Base-by-base conservation (phyloP, 257 asterid genomes). In the Gynochthodes officinalis region DNA sequence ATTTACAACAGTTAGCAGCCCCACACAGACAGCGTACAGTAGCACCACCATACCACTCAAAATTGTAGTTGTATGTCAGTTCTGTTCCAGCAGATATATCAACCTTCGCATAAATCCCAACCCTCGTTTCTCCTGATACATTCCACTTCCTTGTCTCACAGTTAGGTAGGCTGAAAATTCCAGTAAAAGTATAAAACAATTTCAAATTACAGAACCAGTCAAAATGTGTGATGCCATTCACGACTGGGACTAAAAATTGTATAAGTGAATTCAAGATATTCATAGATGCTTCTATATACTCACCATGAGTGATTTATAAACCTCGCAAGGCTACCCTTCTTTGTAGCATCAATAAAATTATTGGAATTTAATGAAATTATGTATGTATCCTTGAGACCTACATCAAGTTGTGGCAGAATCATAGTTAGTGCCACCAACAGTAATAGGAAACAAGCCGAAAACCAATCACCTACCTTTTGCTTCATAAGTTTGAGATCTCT, bases 101-200 rank as follows among this genome's bases (percentile, higher is more conserved):
- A 71, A 76, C 69, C 83, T 82, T 89, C 14, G 98, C 93, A 79
- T 88, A 94, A 80, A 94, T 89, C 62, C 97, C 97, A 71, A 94
- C 97, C 81, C 97, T 84, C 2, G 93, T 87, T 78, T 89, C 93
- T 74, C 97, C 97, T 73, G 90, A 75, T 57, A 91, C 96, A 44
- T 91, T 91, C 98, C 98, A 94, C 81, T 91, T 94, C 88, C 98
- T 87, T 67, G 97, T 93, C 84, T 93, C 97, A 77, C 96, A 93
- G 78, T 91, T 93, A 70, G 98, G 98, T 77, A 84, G 84, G 75
- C 98, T 93, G 86, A 86, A 75, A 68, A 71, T 55, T 77, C 71
- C 75, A 74, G 76, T 1, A 72, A 65, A 70, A 53, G 59, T 25
- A 50, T 25, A 50, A 63, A 73, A 50, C 7, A n/a, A n/a, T 16